A percentile compares a stretch with the other conserved stretches of the same genome.
phyloP scores from a whole-genome alignment of 768 basidiomycete species.

The Harrya chromipes region DNA sequence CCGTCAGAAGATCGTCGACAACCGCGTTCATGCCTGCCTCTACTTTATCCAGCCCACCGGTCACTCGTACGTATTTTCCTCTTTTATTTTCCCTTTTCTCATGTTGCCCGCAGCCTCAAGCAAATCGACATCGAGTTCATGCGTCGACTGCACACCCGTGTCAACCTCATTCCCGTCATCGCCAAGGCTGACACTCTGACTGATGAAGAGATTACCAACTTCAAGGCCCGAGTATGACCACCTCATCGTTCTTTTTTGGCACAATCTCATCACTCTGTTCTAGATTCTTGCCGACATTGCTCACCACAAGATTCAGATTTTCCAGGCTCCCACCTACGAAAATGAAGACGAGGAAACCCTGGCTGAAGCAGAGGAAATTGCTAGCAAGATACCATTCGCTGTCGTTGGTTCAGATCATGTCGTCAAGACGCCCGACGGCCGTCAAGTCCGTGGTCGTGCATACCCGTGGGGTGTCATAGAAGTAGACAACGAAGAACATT shows the following conservation, averaged over 20 bases:
- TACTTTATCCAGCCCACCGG: slow-evolving; percentile 99
- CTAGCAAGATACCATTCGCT: slow-evolving; percentile 97
- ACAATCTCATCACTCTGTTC: slow-evolving; percentile 1
- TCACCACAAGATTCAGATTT: slow-evolving; percentile 95
- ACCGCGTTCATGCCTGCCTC: slow-evolving; percentile 96
- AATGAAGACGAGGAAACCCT: slow-evolving; percentile 99
- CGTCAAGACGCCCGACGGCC: slow-evolving; percentile 82
- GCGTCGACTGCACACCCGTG: slow-evolving; percentile 94
- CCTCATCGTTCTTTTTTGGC: not conserved
- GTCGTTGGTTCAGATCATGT: slow-evolving; percentile 91
- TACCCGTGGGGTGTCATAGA: slow-evolving; percentile 99
- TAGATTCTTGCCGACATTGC: slow-evolving; percentile 92
- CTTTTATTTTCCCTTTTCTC: not conserved
- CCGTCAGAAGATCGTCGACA: slow-evolving; percentile 89
- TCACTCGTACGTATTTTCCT: slow-evolving; percentile 68
- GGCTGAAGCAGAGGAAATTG: slow-evolving; percentile 96
- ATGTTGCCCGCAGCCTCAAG: slow-evolving; percentile 64
- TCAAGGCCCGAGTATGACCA: slow-evolving; percentile 81
- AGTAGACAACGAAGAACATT: slow-evolving; percentile 99
- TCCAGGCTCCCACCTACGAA: slow-evolving; percentile 96
- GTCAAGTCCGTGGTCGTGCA: slow-evolving; percentile 87
- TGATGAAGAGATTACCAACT: slow-evolving; percentile 88
- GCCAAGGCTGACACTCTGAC: slow-evolving; percentile 98
- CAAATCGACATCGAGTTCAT: slow-evolving; percentile 99
- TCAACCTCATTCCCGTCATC: slow-evolving; percentile 98